A percentile compares a stretch with the other conserved stretches of the same genome.
phyloP scores from a whole-genome alignment of 75 land plant genomes.

The Pseudotsuga menziesii region DNA sequence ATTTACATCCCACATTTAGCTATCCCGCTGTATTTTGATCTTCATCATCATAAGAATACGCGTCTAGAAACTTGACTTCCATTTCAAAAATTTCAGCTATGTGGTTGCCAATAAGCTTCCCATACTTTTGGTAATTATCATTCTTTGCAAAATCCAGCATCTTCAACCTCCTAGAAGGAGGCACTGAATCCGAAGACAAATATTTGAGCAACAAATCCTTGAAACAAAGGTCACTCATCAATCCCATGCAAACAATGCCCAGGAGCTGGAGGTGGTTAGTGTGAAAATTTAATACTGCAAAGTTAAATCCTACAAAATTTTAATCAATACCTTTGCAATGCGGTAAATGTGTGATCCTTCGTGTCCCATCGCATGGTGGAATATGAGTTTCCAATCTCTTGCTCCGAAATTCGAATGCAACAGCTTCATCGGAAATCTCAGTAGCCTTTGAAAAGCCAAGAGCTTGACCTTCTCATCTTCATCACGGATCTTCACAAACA shows the following conservation, averaged over 20 bases:
- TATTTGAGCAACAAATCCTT: constrained; percentile 9
- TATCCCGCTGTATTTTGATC: too few relatives aligned
- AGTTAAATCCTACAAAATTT: too few relatives aligned
- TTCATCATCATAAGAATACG: too few relatives aligned
- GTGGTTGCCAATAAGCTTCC: constrained; percentile 4
- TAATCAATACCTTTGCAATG: constrained; percentile 7
- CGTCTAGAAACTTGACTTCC: constrained; percentile 5
- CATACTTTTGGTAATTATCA: constrained; percentile 8
- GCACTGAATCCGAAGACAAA: constrained; percentile 2
- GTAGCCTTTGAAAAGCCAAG: constrained; percentile 9
- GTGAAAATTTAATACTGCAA: too few relatives aligned
- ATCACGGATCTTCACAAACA: constrained; percentile 9
- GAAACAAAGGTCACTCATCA: neutral
- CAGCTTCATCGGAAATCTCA: constrained; percentile 8
- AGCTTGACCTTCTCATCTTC: constrained; percentile 11
- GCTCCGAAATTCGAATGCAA: neutral
- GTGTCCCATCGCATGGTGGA: neutral
- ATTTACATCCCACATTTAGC: too few relatives aligned
- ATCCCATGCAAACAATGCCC: too few relatives aligned
- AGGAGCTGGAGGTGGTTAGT: too few relatives aligned
- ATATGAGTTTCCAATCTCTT: constrained; percentile 10
- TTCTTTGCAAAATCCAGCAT: constrained; percentile 6
- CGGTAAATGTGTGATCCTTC: constrained; percentile 10
- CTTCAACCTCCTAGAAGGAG: constrained; percentile 11
- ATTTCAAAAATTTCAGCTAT: constrained; percentile 15